Base-by-base conservation (phyloP, 805 yeast species). In the Wickerhamomyces silvicola region DNA sequence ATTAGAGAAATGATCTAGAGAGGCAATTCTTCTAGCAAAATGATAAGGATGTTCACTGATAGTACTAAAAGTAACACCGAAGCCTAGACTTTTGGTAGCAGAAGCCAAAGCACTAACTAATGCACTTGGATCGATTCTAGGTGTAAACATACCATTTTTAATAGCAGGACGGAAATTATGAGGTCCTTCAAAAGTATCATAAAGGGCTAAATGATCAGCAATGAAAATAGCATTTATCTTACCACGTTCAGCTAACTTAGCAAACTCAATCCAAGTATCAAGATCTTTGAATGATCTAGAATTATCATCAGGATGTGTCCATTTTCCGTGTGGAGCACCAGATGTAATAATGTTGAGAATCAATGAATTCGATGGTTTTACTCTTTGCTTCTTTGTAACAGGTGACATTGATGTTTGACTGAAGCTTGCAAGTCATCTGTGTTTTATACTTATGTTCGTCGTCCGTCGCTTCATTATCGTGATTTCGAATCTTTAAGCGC, bases 31-130 rank as follows among this genome's bases (percentile, higher is more conserved):
- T 41, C 66, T 47, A n/a, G 66, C 60, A 27, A 64, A 51, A 38
- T 56, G 62, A 28, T 57, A 63, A 1, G 68, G 68, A 12, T 54
- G 57, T 30, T 64, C 70, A 36, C 64, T 60, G 15, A 64, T 57
- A 5, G 69, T 64, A 10, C 62, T 52, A 21, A 58, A 57, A 4
- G 69, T 64, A 15, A 64, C 41, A 7, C 62, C 68, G n/a, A n/a
- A n/a, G n/a, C n/a, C n/a, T n/a, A n/a, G n/a, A n/a, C n/a, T n/a
- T n/a, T n/a, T n/a, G n/a, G 18, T n/a, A 15, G 19, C 17, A 14
- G 12, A 15, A 14, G 22, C 18, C 11, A 20, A 8, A 18, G 18
- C 27, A n/a, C 33, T 56, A 7, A 53, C 15, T 7, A 16, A 49
- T 8, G 60, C 56, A 35, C 57, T 45, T 10, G 67, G 62, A 34